phyloP scores from a whole-genome alignment of 2,329 filamentous ascomycete species.

The Fusarium redolens region DNA sequence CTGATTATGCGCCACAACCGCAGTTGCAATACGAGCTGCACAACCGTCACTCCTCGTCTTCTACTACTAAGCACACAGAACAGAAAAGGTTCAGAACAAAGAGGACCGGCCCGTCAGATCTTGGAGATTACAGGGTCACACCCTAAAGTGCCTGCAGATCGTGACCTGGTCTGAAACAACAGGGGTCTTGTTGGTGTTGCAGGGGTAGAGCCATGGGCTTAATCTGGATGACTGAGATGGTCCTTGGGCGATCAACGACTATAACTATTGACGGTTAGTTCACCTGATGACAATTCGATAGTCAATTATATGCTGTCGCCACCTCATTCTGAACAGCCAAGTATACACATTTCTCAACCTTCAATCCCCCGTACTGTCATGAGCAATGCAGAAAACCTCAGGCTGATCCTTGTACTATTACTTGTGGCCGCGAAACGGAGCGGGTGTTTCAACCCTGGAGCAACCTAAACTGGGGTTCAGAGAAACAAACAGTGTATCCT shows the following conservation, averaged over 20 bases:
- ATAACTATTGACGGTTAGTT: background rate
- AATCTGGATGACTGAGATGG: constrained; percentile 13
- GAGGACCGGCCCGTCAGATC: constrained; percentile 31
- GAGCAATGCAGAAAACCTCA: constrained; percentile 1
- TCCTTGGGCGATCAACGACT: background rate
- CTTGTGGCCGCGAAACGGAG: constrained; percentile 23
- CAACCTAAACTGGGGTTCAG: constrained; percentile 6
- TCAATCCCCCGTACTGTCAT: background rate
- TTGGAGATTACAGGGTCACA: constrained; percentile 42
- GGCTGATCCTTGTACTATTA: constrained; percentile 20
- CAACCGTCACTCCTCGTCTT: constrained; percentile 19
- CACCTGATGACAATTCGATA: background rate
- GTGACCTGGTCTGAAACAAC: constrained; percentile 24
- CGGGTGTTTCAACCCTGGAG: constrained; percentile 38
- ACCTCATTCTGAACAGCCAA: background rate
- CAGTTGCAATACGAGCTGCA: constrained; percentile 5
- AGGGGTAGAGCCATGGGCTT: constrained; percentile 12
- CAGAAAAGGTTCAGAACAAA: constrained; percentile 11
- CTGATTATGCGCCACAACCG: background rate
- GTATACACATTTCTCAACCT: background rate
- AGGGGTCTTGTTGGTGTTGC: constrained; percentile 21
- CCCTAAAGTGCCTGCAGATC: constrained; percentile 38
- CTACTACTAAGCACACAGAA: constrained; percentile 19
- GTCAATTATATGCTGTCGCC: background rate
- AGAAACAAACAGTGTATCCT: constrained; percentile 25